Percentiles rank a stretch among this genome's conserved stretches.
Conservation (phyloP, 257 asterid genomes). For the Thymus quinquecostatus region DNA sequence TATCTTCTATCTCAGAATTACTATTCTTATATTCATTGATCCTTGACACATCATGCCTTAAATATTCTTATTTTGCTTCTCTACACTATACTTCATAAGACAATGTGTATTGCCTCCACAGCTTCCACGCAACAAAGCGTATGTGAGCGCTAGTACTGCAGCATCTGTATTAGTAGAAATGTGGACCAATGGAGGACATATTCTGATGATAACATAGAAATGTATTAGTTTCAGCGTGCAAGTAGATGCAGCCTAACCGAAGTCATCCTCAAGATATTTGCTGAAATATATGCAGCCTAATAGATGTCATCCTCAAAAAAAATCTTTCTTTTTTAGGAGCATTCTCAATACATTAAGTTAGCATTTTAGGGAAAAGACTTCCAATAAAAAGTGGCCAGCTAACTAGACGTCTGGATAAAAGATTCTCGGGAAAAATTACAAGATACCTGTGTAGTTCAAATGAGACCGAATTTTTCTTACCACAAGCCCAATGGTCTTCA, state of each 20-base stretch:
- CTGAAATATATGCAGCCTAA: too few species aligned
- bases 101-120: background rate
- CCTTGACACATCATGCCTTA: background rate
- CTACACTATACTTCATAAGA: background rate
- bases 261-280: background rate
- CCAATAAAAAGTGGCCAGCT: background rate
- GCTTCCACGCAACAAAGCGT: slow-evolving; percentile 14
- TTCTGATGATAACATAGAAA: slow-evolving; percentile 3
- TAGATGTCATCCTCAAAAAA: slow-evolving; percentile 1
- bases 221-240: slow-evolving; percentile 8
- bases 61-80: slow-evolving; percentile 1
- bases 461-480: slow-evolving; percentile 47
- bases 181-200: background rate
- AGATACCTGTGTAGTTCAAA: background rate
- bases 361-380: background rate
- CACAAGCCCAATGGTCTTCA: slow-evolving; percentile 53
- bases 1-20: slow-evolving; percentile 11
- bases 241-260: background rate
- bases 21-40: background rate
- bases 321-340: too few species aligned
- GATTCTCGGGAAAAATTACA: slow-evolving; percentile 1
- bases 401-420: background rate
- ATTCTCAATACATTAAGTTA: background rate
- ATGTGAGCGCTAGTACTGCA: slow-evolving; percentile 1
- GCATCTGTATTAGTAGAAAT: background rate